Conservation (phyloP, 139 green algal species). For the Micromonas commoda region DNA sequence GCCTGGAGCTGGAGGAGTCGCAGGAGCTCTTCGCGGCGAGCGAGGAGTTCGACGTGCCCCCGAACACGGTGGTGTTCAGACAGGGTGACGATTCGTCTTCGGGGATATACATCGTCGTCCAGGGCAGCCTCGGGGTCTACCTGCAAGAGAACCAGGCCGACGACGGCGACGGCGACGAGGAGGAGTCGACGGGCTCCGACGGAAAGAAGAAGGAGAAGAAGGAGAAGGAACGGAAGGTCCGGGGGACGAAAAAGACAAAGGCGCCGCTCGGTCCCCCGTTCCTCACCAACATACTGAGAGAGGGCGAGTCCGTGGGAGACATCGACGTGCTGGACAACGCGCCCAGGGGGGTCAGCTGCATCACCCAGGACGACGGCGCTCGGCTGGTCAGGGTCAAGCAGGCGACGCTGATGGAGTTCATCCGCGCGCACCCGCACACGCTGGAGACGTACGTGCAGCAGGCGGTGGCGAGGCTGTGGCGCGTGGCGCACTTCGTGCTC, state of each 20-base stretch:
- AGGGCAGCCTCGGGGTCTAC: slow-evolving; percentile 63
- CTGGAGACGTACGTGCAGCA: slow-evolving; percentile 73
- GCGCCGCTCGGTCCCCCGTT: background rate
- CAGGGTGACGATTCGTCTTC: slow-evolving; percentile 49
- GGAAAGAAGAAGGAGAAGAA: too few relatives aligned
- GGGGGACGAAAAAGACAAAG: too few relatives aligned
- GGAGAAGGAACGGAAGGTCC: too few relatives aligned
- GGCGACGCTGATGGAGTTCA: slow-evolving; percentile 59
- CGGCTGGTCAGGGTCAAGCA: slow-evolving; percentile 53
- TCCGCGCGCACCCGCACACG: slow-evolving; percentile 48
- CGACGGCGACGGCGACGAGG: slow-evolving; percentile 28
- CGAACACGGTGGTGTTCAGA: slow-evolving; percentile 55
- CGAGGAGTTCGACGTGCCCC: slow-evolving; percentile 41
- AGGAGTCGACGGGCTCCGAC: slow-evolving; percentile 27
- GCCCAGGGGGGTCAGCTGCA: slow-evolving; percentile 50
- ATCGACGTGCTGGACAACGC: slow-evolving; percentile 63
- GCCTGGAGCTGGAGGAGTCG: slow-evolving; percentile 64
- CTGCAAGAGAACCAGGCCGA: slow-evolving; percentile 25
- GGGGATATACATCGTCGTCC: slow-evolving; percentile 70
- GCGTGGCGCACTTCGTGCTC: slow-evolving; percentile 68
- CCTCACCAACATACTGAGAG: slow-evolving; percentile 59
- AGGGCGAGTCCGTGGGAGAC: slow-evolving; percentile 66
- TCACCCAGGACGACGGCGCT: slow-evolving; percentile 56
- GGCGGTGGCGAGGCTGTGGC: slow-evolving; percentile 66
- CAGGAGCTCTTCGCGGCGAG: slow-evolving; percentile 55